Conservation (phyloP, 352 stramenopile genomes). For the Globisporangium okanoganense region DNA sequence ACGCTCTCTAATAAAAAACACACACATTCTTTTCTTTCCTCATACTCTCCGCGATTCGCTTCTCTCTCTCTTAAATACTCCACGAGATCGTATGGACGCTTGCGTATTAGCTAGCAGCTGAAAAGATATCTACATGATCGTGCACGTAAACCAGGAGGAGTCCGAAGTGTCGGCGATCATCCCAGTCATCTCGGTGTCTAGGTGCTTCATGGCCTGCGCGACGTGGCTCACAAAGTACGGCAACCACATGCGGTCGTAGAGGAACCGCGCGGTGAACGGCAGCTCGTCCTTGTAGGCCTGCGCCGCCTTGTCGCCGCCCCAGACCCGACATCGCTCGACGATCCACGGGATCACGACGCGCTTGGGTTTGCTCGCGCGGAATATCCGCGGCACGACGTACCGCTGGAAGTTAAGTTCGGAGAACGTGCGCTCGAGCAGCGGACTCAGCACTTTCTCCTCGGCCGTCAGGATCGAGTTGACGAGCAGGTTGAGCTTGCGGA, state of each 20-base stretch:
- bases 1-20: slow-evolving; percentile 7
- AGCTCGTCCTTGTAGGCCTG: slow-evolving; percentile 69
- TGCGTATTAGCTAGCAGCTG: slow-evolving; percentile 2
- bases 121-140: slow-evolving; percentile 36
- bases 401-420: slow-evolving; percentile 64
- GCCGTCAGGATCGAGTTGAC: slow-evolving; percentile 61
- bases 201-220: slow-evolving; percentile 63
- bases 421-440: slow-evolving; percentile 60
- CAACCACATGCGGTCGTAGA: slow-evolving; percentile 79
- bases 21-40: not conserved
- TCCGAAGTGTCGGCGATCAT: slow-evolving; percentile 32
- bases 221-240: slow-evolving; percentile 69
- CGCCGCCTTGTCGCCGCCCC: slow-evolving; percentile 55
- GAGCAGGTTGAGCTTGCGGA: slow-evolving; percentile 67
- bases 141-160: slow-evolving; percentile 61
- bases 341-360: slow-evolving; percentile 78
- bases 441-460: slow-evolving; percentile 61
- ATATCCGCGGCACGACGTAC: slow-evolving; percentile 75
- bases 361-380: slow-evolving; percentile 60
- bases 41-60: slow-evolving; percentile 1
- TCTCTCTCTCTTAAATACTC: slow-evolving; percentile 10
- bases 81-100: slow-evolving; percentile 1
- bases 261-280: slow-evolving; percentile 65
- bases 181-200: slow-evolving; percentile 40
- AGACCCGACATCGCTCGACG: slow-evolving; percentile 68